These are phyloP conservation scores for Epichloe festucae DNA, from an alignment of 2,329 filamentous ascomycete species.

Conservation along the genomic window DNA sequence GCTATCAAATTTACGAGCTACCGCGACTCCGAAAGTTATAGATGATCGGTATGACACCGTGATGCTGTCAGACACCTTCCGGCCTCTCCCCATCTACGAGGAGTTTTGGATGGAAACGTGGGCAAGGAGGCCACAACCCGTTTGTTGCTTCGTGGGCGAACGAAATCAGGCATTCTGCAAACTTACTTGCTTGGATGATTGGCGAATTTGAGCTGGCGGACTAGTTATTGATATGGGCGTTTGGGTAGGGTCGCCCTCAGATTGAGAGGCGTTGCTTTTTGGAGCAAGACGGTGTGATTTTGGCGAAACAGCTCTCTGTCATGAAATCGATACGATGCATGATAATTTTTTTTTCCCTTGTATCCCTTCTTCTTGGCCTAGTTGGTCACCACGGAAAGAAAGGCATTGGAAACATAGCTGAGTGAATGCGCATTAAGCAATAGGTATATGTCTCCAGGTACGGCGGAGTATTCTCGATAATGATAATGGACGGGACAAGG, in stretches of 20 bases:
- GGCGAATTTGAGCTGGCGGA: background rate
- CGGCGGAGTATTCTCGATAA: slow-evolving; percentile 8
- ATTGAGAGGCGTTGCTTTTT: slow-evolving; percentile 1
- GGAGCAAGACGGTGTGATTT: background rate
- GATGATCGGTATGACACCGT: background rate
- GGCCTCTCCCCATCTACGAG: background rate
- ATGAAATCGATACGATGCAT: slow-evolving; percentile 1
- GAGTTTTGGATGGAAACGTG: background rate
- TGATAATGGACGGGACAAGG: slow-evolving; percentile 7
- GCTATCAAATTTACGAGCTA: slow-evolving; percentile 21
- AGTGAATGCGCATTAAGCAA: slow-evolving; percentile 4
- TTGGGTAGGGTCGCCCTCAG: background rate
- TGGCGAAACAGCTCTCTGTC: background rate
- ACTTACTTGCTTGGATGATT: background rate
- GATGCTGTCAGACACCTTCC: background rate
- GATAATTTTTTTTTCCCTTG: background rate
- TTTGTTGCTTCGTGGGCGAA: background rate
- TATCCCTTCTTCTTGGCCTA: background rate
- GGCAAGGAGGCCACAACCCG: background rate
- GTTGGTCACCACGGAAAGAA: background rate
- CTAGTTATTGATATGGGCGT: slow-evolving; percentile 3
- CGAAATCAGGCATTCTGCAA: background rate
- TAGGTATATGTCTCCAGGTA: background rate
- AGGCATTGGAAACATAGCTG: slow-evolving; percentile 5
- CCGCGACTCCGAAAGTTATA: slow-evolving; percentile 14